Evolutionary conservation across 2,329 filamentous ascomycete genomes (phyloP), one percentile per base, ranked within the genome.

Genomic region (Nemania sp.): DNA sequence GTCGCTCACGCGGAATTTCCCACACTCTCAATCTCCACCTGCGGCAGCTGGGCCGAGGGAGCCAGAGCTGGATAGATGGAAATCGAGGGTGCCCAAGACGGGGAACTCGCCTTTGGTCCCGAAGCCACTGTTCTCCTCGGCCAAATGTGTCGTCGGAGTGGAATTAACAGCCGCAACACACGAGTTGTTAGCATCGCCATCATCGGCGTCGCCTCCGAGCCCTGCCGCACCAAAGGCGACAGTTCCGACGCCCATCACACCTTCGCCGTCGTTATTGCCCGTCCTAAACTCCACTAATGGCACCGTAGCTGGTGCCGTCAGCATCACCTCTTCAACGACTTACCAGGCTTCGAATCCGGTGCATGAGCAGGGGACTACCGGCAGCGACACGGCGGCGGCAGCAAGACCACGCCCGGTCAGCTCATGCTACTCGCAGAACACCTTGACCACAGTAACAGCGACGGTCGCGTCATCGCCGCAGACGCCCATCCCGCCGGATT

Each of bases 201-300:
- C 29, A 21, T 21, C 46, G 21, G n/a, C 17, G 37, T 43, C 43
- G n/a, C 39, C 46, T 7, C 39, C 39, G 3, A 55, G 52, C 13
- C 49, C 54, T 18, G 18, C 10, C 6, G 39, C 35, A 13, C 18
- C 43, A 7, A 46, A 56, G n/a, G 53, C 40, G 13, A 43, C 52
- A 7, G 42, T 29, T n/a, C 35, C 35, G 17, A 62, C 57, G 18
- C 60, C 63, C 7, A 45, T 59, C 46, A 59, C 60, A 5, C 62
- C 63, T 10, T 62, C 65, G 9, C 63, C 61, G 5, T 67, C 65
- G 7, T 18, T 63, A 15, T 66, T 66, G 32, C 65, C 65, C 32
- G 18, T 64, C 7, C 65, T 63, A 5, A 60, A 63, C 13, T 42
- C 46, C 1, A 29, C 11, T 25, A 18, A 51, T 13, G 54, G 48